Evolutionary conservation across 176 grass and related monocot species (phyloP), one percentile per base, ranked within the genome.

Genomic region (Tillandsia fasciculata): DNA sequence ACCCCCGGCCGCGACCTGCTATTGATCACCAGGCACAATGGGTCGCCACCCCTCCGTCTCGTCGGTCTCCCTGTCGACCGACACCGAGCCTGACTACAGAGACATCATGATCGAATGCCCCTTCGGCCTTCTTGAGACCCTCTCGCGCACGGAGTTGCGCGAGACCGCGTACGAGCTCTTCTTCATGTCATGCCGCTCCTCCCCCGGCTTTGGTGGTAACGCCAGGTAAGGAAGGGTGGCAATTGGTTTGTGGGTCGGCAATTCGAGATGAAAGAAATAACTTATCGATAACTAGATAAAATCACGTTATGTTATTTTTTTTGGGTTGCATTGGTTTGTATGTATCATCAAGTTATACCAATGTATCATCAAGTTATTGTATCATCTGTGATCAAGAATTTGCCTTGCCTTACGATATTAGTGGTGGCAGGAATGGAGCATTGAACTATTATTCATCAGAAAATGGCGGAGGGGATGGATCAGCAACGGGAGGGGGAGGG

Each of bases 81-180:
- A 59, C 54, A 59, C 54, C 9, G 54, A 59, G 54, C 1, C 54
- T 9, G 54, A 59, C 54, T 59, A 9, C 54, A 59, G 33, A 0
- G 33, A 17, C 15, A 15, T 22, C 20, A 2, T 17, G 12, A 2
- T 59, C 54, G 54, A 59, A 17, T 85, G 79, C 61, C 93, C 89
- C 1, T 97, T 97, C 70, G 82, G 79, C 10, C 27, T n/a, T 24
- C 12, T 92, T 48, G 64, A 88, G 68, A 65, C 83, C 59, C 82
- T 97, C 48, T 42, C 78, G 52, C 68, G 71, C 33, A 22, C 47
- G 29, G 93, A 87, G n/a, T 65, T 90, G 64, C 84, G 93, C 11
- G 86, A 97, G 82, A 79, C 89, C 59, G 84, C 83, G 22, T 97
- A 97, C 73, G 89, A 97, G 80, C 28, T 97, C 12, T 97, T 97